Conservation (phyloP, 371 early-diverging fungal genomes). For the Mycotypha africana region DNA sequence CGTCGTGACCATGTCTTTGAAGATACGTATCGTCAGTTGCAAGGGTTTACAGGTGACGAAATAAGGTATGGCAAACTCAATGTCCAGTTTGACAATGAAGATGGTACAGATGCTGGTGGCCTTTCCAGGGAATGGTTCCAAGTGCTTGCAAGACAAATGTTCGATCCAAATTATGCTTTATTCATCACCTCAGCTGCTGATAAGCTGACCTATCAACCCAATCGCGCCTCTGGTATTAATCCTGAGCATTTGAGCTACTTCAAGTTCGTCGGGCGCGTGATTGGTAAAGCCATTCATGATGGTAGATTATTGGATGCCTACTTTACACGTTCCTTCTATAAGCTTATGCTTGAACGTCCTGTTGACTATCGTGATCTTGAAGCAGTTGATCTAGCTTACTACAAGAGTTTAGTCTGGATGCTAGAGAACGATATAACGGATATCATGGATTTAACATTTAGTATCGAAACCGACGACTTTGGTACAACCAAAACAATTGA, state of each 20-base stretch:
- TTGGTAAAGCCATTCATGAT: slow-evolving; percentile 98
- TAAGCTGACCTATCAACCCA: slow-evolving; percentile 95
- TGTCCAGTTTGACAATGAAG: slow-evolving; percentile 96
- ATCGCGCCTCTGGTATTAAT: slow-evolving; percentile 90
- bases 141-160: slow-evolving; percentile 94
- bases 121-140: slow-evolving; percentile 98
- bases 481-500: slow-evolving; percentile 83
- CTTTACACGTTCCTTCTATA: slow-evolving; percentile 98
- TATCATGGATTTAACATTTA: slow-evolving; percentile 93
- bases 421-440: slow-evolving; percentile 95
- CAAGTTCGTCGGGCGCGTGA: slow-evolving; percentile 97
- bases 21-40: slow-evolving; percentile 92
- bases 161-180: slow-evolving; percentile 97
- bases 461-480: slow-evolving; percentile 91
- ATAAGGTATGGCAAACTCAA: slow-evolving; percentile 91
- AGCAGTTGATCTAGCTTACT: slow-evolving; percentile 94
- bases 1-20: slow-evolving; percentile 94
- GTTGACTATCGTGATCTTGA: slow-evolving; percentile 98
- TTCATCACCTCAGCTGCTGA: slow-evolving; percentile 96
- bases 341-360: slow-evolving; percentile 84
- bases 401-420: slow-evolving; percentile 98
- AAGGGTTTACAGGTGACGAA: slow-evolving; percentile 84
- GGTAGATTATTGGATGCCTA: slow-evolving; percentile 92
- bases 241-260: slow-evolving; percentile 96
- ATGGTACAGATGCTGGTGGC: slow-evolving; percentile 98